These are phyloP conservation scores for Stentor coeruleus DNA, from an alignment of 73 alveolate species.

Conservation along the genomic window DNA sequence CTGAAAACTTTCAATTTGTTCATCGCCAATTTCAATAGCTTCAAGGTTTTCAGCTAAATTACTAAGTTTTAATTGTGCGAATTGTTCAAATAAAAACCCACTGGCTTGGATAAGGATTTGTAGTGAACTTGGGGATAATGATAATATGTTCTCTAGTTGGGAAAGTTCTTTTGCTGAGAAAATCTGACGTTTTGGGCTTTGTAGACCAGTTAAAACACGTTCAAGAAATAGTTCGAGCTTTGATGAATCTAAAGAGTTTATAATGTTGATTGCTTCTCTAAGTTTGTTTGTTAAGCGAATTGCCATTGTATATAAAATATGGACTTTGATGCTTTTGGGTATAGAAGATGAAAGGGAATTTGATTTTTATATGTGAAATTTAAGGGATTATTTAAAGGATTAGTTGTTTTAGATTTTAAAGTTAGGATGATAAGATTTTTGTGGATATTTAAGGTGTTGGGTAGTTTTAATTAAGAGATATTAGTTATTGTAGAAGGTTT, in stretches of 20 bases:
- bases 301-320: no score
- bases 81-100: background rate
- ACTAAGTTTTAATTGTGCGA: background rate
- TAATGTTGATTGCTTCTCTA: no score
- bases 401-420: no score
- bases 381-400: no score
- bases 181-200: background rate
- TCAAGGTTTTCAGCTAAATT: background rate
- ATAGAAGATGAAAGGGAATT: no score
- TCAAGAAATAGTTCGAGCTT: background rate
- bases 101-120: background rate
- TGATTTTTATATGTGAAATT: no score
- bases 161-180: conserved; percentile 2
- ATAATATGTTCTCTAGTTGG: background rate
- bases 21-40: background rate
- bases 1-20: background rate
- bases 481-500: no score
- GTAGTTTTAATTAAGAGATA: no score
- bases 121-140: background rate
- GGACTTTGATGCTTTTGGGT: no score
- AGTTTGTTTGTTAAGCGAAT: no score
- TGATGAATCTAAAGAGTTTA: background rate
- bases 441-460: no score
- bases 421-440: no score
- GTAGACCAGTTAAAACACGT: background rate